phyloP scores from a whole-genome alignment of 805 yeast genomes.

The Candida wancherniae region DNA sequence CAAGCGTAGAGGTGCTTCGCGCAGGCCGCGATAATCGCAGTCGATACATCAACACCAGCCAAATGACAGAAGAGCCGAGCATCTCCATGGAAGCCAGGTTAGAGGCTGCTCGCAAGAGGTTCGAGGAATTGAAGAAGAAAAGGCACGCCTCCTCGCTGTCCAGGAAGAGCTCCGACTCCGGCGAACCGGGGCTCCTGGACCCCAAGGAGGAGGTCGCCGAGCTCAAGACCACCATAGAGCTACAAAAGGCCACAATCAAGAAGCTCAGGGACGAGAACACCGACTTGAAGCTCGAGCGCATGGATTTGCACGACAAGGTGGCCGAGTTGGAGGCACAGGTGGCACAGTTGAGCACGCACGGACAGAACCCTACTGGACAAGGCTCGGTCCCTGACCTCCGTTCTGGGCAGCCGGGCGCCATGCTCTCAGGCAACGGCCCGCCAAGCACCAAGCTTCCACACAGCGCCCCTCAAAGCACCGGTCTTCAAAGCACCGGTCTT shows the following conservation, averaged over 20 bases:
- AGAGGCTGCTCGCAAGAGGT: slow-evolving; percentile 71
- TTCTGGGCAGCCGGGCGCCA: neutral
- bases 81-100: slow-evolving; percentile 55
- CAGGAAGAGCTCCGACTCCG: too few relatives aligned
- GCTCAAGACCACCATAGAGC: slow-evolving; percentile 24
- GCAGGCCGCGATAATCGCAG: too few relatives aligned
- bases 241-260: slow-evolving; percentile 31
- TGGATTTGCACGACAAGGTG: slow-evolving; percentile 36
- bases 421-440: neutral
- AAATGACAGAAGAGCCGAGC: slow-evolving; percentile 2
- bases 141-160: slow-evolving; percentile 10
- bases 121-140: slow-evolving; percentile 60
- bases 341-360: slow-evolving; percentile 8
- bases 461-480: slow-evolving; percentile 20
- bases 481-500: slow-evolving; percentile 33
- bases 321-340: slow-evolving; percentile 25
- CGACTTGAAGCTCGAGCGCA: slow-evolving; percentile 33
- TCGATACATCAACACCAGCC: slow-evolving; percentile 1
- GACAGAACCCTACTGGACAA: neutral
- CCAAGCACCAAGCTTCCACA: slow-evolving; percentile 1
- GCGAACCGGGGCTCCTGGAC: too few relatives aligned
- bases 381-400: neutral
- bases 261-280: slow-evolving; percentile 39
- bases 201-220: slow-evolving; percentile 7
- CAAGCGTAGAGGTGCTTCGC: too few relatives aligned